A percentile compares a stretch with the other conserved stretches of the same genome.
Evolutionary conservation across 345 rosid species (phyloP).

Genomic region (Excoecaria cochinchinensis): DNA sequence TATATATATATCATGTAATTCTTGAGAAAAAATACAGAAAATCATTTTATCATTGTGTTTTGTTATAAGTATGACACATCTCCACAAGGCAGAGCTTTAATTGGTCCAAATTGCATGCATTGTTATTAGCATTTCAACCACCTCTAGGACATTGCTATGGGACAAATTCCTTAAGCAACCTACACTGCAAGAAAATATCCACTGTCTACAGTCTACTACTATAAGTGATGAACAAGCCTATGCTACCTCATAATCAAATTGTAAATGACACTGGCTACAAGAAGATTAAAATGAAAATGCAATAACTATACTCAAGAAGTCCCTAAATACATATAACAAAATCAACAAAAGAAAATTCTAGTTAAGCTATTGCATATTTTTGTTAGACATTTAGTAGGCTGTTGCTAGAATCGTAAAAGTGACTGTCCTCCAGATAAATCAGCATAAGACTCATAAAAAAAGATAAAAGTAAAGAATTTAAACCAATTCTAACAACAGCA

Average conservation of each 20-base stretch:
- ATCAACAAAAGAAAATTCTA: background rate
- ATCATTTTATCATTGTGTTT: too few species aligned
- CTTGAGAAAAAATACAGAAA: too few species aligned
- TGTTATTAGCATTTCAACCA: background rate
- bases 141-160: background rate
- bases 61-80: background rate
- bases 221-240: background rate
- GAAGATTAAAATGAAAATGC: background rate
- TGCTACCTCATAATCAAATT: background rate
- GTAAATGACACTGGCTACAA: background rate
- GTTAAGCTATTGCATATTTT: background rate
- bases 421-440: background rate
- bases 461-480: background rate
- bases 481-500: background rate
- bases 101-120: background rate
- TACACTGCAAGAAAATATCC: background rate
- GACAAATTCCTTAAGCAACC: background rate
- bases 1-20: too few species aligned
- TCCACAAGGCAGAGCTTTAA: background rate
- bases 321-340: background rate
- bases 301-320: background rate
- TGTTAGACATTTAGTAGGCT: background rate
- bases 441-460: background rate
- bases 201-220: background rate
- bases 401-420: background rate